Base-by-base conservation (phyloP, 1,284 basidiomycete genomes). In the Fomitopsis palustris region DNA sequence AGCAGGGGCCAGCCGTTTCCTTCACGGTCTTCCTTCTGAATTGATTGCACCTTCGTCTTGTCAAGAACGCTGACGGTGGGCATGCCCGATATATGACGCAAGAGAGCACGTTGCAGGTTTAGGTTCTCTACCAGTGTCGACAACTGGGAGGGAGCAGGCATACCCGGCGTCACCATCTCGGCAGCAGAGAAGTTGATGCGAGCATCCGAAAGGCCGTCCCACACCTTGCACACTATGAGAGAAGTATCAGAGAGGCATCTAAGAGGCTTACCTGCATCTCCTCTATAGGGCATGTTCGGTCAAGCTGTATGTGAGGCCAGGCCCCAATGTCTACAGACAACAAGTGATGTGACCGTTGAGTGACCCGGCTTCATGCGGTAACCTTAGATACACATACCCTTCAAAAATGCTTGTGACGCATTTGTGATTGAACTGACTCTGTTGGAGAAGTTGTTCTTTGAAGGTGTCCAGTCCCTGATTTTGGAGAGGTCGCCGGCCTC, bases 351-450 rank as follows among this genome's bases (percentile, higher is more conserved):
- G 39, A 41, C 45, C 25, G 43, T 38, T 2, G 12, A 42, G 39
- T 39, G n/a, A n/a, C n/a, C n/a, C n/a, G n/a, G 35, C 5, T 37
- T 10, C 35, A 3, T 9, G 12, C 31, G 27, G 51, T 37, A n/a
- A 43, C 21, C 52, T 4, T 42, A 33, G 21, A 25, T 29, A 42
- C 19, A 66, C 80, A 66, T 69, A 95, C 95, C 80, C 70, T 85
- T 75, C 25, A 98, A 75, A 73, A 95, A 96, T 1, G 74, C 69
- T 59, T 87, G 82, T n/a, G 94, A 95, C 45, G 85, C 80, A 64
- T 90, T 90, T 6, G 95, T 97, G 65, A 97, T 83, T 31, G 93
- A 95, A 69, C 90, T 92, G 54, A 95, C 93, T 53, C 95, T 82
- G 72, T 97, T 97, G 51, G 93, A 95, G 78, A 84, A 96, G 7